Conservation (phyloP, 2,329 filamentous ascomycete genomes). For the Fusarium buharicum region DNA sequence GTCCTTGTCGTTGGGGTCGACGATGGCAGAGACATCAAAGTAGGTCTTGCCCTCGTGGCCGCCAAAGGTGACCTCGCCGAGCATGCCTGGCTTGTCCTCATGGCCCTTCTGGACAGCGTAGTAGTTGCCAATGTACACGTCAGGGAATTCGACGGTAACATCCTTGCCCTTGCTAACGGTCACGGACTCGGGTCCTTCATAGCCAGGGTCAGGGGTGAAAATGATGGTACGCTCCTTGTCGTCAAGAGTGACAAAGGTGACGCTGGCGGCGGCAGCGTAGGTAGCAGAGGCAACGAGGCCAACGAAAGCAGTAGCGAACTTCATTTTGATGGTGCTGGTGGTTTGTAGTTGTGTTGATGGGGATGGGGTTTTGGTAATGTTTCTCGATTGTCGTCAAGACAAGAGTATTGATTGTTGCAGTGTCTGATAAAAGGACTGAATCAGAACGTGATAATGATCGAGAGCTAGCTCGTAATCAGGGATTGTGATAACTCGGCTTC, state of each 20-base stretch:
- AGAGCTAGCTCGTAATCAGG: slow-evolving; percentile 47
- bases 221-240: slow-evolving; percentile 58
- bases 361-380: slow-evolving; percentile 14
- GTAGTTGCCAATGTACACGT: slow-evolving; percentile 61
- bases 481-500: slow-evolving; percentile 44
- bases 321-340: slow-evolving; percentile 60
- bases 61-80: slow-evolving; percentile 62
- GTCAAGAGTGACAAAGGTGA: slow-evolving; percentile 71
- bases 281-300: slow-evolving; percentile 57
- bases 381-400: slow-evolving; percentile 45
- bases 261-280: slow-evolving; percentile 57
- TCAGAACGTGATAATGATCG: slow-evolving; percentile 33
- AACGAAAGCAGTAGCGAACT: slow-evolving; percentile 60
- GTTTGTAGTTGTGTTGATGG: slow-evolving; percentile 21
- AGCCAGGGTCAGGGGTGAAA: slow-evolving; percentile 60
- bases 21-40: slow-evolving; percentile 70
- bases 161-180: slow-evolving; percentile 53
- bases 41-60: slow-evolving; percentile 61
- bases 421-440: slow-evolving; percentile 44
- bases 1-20: slow-evolving; percentile 59
- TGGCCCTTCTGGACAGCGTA: slow-evolving; percentile 60
- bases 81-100: slow-evolving; percentile 59
- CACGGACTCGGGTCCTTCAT: slow-evolving; percentile 51
- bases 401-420: slow-evolving; percentile 31
- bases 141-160: slow-evolving; percentile 56